Evolutionary conservation across 2,329 filamentous ascomycete species (phyloP), one percentile per base, ranked within the genome.

Genomic region (Colletotrichum chlorophyti): DNA sequence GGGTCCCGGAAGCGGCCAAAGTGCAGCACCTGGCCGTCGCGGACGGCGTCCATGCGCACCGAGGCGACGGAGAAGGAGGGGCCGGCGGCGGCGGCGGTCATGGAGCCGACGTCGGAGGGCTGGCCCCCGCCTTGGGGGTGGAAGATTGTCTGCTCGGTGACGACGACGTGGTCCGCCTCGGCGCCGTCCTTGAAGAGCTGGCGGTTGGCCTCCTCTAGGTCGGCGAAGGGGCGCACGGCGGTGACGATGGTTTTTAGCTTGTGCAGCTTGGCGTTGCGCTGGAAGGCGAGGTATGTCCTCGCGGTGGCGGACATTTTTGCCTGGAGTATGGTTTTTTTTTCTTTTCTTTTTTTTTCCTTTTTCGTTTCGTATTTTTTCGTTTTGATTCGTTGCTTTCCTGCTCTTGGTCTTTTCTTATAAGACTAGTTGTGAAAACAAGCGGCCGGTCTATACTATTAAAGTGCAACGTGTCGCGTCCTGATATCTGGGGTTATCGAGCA

Each of bases 51-150:
- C 71, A 79, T 83, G 49, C 88, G 85, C 19, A 85, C 88, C 2
- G 81, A 74, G 3, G 71, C 72, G 8, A 91, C 84, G 17, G 76
- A 66, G 63, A 90, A 87, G 0, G 64, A 66, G 17, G 65, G 57
- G 7, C 65, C 65, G 2, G 64, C 24, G 1, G 65, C 24, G 1
- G 65, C 48, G 45, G 65, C 62, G 0, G 71, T 73, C 61, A 91
- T 88, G 35, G 68, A 73, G 17, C 89, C 89, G 10, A 80, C 77
- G 61, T 92, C 89, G 0, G 83, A 87, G 1, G 89, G 89, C 66
- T 92, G 89, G 7, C 89, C 89, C 59, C 89, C 89, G 17, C 89
- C 89, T 70, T 92, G 89, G 0, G 87, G 85, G 61, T 92, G 87
- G 72, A 92, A 92, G 60, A 91, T 87, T n/a, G 89, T 91, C 42